Base-by-base conservation (phyloP, 2,329 filamentous ascomycete species). In the Alternaria incomplexa region DNA sequence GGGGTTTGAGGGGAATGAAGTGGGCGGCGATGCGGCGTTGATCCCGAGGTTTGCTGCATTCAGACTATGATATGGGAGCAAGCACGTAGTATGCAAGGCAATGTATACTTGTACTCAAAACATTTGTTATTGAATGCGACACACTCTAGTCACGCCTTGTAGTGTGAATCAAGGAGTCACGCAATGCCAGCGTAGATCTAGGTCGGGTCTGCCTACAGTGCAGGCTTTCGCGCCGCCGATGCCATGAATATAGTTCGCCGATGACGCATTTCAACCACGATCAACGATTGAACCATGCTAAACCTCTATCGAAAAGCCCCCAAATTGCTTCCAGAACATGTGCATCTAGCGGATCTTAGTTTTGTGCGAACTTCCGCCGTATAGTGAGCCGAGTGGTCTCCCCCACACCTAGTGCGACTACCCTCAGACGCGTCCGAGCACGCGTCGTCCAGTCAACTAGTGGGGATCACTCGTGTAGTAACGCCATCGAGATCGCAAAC, bases 381-480 rank as follows among this genome's bases (percentile, higher is more conserved):
- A 56, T 47, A 36, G 28, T 51, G 53, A 46, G 25, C 52, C 36
- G 15, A 0, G 26, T 55, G 36, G 25, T 28, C 44, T 47, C 26
- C 28, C 20, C 55, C 47, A 57, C 55, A 36, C 32, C 47, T 58
- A 59, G 47, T 44, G 59, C 20, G 48, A 52, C 48, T 47, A 32
- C 43, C 13, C 53, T 47, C 53, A 46, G 55, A 62, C 59, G 55
- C 59, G 59, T 58, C 59, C 59, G 48, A 62, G 59, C 59, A 62
- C 59, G 47, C 59, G 59, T 62, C 59, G 59, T 62, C 59, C 48
- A 47, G 59, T 58, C 59, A 62, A 62, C 59, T 62, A 12, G 58
- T 56, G 44, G 58, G 17, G 44, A 48, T 47, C 36, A 52, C 48
- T 52, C 48, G 6, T 5, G 32, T 28, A 26, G 52, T 26, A 40